phyloP scores from a whole-genome alignment of 1,284 basidiomycete genomes.

The Austroboletus niveus region DNA sequence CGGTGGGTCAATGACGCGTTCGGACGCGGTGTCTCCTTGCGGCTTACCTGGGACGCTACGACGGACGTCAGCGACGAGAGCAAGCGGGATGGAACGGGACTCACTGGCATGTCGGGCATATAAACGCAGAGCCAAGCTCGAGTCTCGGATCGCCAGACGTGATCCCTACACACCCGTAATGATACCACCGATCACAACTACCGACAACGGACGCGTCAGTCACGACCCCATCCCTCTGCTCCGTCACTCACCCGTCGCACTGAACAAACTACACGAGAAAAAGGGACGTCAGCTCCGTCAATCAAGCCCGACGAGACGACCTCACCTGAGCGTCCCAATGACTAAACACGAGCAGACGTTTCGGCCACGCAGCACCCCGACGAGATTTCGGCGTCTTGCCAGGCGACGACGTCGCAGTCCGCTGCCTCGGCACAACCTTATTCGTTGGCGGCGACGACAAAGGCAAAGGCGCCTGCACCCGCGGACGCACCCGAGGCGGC shows the following conservation, averaged over 20 bases:
- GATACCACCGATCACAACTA: slow-evolving; percentile 38
- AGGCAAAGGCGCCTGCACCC: too few relatives aligned
- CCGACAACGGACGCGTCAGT: neutral
- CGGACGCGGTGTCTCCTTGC: neutral
- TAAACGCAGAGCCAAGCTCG: slow-evolving; percentile 19
- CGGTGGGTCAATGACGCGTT: neutral
- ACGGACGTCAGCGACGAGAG: slow-evolving; percentile 3
- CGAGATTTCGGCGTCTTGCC: neutral
- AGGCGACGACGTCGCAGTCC: neutral
- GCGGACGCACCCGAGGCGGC: neutral
- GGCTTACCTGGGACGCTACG: slow-evolving; percentile 20
- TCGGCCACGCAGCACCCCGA: slow-evolving; percentile 13
- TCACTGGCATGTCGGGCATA: slow-evolving; percentile 33
- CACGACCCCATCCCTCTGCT: neutral
- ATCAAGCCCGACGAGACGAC: neutral
- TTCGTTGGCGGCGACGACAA: too few relatives aligned
- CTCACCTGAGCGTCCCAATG: slow-evolving; percentile 27
- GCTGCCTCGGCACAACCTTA: too few relatives aligned
- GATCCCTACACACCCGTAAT: slow-evolving; percentile 35
- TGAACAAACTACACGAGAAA: slow-evolving; percentile 28
- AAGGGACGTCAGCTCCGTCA: neutral
- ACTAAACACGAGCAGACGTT: slow-evolving; percentile 12
- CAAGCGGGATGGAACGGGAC: neutral
- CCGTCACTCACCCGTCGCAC: slow-evolving; percentile 30
- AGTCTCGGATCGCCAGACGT: slow-evolving; percentile 26